Conservation (phyloP, 2,329 filamentous ascomycete species). For the Phaeosphaeria sp. region DNA sequence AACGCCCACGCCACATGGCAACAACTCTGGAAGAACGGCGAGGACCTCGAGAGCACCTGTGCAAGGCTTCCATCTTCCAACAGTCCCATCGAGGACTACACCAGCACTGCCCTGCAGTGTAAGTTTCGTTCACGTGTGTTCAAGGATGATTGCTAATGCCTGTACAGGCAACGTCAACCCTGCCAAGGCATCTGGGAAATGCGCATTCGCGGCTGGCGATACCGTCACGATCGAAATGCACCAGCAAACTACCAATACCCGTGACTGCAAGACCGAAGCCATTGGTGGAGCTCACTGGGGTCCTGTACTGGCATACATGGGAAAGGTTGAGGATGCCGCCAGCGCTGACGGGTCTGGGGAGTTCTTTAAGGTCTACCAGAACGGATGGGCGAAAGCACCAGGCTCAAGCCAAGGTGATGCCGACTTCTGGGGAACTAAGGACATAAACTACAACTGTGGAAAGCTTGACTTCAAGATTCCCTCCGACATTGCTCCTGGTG, state of each 20-base stretch:
- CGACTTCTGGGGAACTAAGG: constrained; percentile 51
- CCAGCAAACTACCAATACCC: constrained; percentile 33
- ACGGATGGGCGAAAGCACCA: constrained; percentile 43
- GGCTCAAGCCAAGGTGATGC: constrained; percentile 49
- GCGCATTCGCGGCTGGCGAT: constrained; percentile 32
- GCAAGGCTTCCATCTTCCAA: constrained; percentile 34
- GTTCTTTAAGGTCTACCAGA: constrained; percentile 58
- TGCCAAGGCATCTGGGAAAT: constrained; percentile 33
- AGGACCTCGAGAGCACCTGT: constrained; percentile 38
- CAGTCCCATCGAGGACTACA: constrained; percentile 40
- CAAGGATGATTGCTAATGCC: constrained; percentile 1
- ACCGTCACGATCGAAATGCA: constrained; percentile 41
- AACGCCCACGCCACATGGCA: constrained; percentile 40
- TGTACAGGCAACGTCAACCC: constrained; percentile 30
- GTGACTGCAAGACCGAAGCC: constrained; percentile 29
- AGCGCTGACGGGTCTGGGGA: constrained; percentile 54
- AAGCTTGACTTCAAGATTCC: constrained; percentile 45
- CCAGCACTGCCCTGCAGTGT: constrained; percentile 38
- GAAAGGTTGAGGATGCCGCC: constrained; percentile 47
- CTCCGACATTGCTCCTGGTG: constrained; percentile 49
- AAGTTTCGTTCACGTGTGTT: not conserved
- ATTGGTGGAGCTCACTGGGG: constrained; percentile 55
- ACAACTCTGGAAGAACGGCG: constrained; percentile 40
- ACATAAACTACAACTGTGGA: constrained; percentile 49
- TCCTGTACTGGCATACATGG: constrained; percentile 61